phyloP scores from a whole-genome alignment of 1,284 basidiomycete genomes.

The Rhodofomes roseus region DNA sequence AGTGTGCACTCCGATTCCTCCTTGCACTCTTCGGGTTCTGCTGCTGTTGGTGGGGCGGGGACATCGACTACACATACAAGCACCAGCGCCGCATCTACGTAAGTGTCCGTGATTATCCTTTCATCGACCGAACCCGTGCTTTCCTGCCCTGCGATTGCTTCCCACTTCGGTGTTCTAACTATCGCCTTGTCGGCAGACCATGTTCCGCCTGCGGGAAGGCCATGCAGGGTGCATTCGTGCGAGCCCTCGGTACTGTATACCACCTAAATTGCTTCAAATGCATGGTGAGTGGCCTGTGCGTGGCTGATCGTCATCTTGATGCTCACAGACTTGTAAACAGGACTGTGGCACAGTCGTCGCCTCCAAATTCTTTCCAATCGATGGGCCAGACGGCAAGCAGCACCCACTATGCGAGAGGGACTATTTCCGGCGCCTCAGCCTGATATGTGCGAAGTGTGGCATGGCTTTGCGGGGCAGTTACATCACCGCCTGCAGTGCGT shows the following conservation, averaged over 20 bases:
- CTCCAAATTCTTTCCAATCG: conserved; percentile 98
- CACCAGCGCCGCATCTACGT: conserved; percentile 28
- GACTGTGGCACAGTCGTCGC: conserved; percentile 97
- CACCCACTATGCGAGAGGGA: conserved; percentile 97
- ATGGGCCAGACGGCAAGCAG: conserved; percentile 80
- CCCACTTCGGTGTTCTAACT: conserved; percentile 5
- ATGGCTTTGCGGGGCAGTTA: conserved; percentile 95
- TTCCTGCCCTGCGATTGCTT: conserved; percentile 18
- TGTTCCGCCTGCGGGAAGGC: conserved; percentile 72
- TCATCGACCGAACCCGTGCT: not conserved
- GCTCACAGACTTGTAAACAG: conserved; percentile 38
- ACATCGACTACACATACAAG: conserved; percentile 39
- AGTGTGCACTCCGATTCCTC: conserved; percentile 44
- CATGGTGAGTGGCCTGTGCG: conserved; percentile 56
- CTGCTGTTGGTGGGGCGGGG: conserved; percentile 38
- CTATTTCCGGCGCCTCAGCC: conserved; percentile 93
- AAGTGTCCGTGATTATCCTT: conserved; percentile 21
- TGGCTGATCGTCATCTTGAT: conserved; percentile 7
- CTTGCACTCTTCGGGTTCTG: conserved; percentile 42
- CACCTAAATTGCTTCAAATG: conserved; percentile 98
- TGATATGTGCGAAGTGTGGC: conserved; percentile 96
- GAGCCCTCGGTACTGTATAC: conserved; percentile 92
- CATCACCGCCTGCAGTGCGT: conserved; percentile 97
- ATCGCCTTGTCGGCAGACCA: conserved; percentile 36
- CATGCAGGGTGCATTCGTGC: conserved; percentile 94